Percentiles rank a stretch among this genome's conserved stretches.
phyloP scores from a whole-genome alignment of 345 rosid species.

The Pseudoturritis turrita region DNA sequence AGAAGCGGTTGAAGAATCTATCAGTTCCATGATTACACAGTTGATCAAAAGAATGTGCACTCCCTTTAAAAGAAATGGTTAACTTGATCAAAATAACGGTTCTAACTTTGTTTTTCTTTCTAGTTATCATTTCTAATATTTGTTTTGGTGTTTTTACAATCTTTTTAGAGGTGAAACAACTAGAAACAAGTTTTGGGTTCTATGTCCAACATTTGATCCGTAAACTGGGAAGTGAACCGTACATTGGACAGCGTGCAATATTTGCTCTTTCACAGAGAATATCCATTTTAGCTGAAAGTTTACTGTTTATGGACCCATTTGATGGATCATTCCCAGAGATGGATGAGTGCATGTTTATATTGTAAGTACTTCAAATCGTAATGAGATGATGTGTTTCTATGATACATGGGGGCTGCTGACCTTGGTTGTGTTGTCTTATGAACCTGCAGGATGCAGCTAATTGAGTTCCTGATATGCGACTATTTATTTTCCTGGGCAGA shows the following conservation, averaged over 20 bases:
- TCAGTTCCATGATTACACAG: slow-evolving; percentile 47
- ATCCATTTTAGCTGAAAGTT: slow-evolving; percentile 51
- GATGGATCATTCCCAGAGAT: slow-evolving; percentile 58
- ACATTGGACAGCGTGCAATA: slow-evolving; percentile 65
- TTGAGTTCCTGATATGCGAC: slow-evolving; percentile 70
- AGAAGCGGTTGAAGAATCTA: slow-evolving; percentile 55
- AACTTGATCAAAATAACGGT: neutral
- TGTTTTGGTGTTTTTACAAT: slow-evolving; percentile 21
- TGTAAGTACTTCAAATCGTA: slow-evolving; percentile 43
- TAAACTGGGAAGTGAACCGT: slow-evolving; percentile 62
- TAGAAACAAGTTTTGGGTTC: slow-evolving; percentile 41
- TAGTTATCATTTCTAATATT: neutral
- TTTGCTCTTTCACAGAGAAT: slow-evolving; percentile 67
- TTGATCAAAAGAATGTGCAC: slow-evolving; percentile 66
- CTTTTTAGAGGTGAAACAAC: slow-evolving; percentile 37
- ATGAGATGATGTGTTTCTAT: neutral
- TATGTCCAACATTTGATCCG: slow-evolving; percentile 78
- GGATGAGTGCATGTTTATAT: slow-evolving; percentile 58
- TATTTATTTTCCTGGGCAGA: slow-evolving; percentile 57
- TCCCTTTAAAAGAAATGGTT: slow-evolving; percentile 45
- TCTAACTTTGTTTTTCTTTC: neutral
- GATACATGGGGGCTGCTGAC: neutral
- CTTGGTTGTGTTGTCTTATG: neutral
- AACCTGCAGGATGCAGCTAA: slow-evolving; percentile 73
- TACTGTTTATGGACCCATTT: slow-evolving; percentile 78